phyloP scores from a whole-genome alignment of 495 filamentous ascomycete genomes.

The Tuber umbilicatum region DNA sequence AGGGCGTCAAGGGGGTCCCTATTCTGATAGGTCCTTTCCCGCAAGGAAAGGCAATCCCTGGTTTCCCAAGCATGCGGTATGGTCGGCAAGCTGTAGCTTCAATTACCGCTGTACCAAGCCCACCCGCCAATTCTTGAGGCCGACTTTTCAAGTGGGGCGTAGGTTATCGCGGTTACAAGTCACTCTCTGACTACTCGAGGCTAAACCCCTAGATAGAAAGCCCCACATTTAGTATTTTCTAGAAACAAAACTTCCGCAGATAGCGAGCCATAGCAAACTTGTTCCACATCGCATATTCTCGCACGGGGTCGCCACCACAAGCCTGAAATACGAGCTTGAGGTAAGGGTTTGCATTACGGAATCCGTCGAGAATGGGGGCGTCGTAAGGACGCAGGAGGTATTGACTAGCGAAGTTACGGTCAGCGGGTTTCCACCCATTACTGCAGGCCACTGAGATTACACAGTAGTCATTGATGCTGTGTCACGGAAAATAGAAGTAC shows the following conservation, averaged over 20 bases:
- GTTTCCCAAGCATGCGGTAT: background rate
- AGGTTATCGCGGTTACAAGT: background rate
- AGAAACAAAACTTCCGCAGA: background rate
- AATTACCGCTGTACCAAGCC: background rate
- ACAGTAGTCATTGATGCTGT: background rate
- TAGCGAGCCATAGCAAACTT: background rate
- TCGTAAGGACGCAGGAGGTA: background rate
- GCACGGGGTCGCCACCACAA: background rate
- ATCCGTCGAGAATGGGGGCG: background rate
- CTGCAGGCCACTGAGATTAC: background rate
- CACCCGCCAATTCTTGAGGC: background rate
- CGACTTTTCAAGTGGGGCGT: background rate
- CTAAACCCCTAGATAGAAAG: background rate
- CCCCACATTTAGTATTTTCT: background rate
- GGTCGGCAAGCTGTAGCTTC: background rate
- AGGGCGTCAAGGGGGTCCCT: background rate
- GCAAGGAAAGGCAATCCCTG: background rate
- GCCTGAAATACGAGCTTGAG: background rate
- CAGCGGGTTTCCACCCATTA: background rate
- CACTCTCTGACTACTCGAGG: too few relatives aligned
- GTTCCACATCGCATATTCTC: background rate
- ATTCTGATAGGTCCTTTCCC: background rate
- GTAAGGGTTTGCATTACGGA: background rate
- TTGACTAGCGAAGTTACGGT: background rate
- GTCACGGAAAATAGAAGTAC: too few relatives aligned